A percentile compares a stretch with the other conserved stretches of the same genome.
phyloP scores from a whole-genome alignment of 306 rosid species.

The Quercus variabilis region DNA sequence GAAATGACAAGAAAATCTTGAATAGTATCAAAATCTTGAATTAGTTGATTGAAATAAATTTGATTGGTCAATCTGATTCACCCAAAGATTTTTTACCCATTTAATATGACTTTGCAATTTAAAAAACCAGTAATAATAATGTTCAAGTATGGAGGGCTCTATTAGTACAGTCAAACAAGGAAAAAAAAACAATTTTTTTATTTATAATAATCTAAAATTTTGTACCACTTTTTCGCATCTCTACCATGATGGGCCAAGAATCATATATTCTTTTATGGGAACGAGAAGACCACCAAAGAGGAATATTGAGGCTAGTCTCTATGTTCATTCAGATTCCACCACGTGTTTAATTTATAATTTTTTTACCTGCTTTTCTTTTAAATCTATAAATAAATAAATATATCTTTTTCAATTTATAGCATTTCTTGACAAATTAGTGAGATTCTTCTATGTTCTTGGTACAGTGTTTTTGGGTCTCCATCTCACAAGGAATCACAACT shows the following conservation, averaged over 20 bases:
- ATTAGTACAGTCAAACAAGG: neutral
- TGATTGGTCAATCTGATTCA: neutral
- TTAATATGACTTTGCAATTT: neutral
- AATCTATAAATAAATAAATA: neutral
- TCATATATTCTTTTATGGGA: constrained; percentile 11
- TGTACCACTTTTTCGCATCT: neutral
- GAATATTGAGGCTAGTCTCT: constrained; percentile 24
- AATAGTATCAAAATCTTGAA: neutral
- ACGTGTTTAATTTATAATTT: neutral
- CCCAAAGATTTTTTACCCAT: neutral
- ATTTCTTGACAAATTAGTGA: neutral
- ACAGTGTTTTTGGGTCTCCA: neutral
- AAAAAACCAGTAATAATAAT: neutral
- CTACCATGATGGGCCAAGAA: neutral
- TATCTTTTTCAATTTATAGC: neutral
- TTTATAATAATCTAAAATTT: neutral
- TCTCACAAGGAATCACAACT: constrained; percentile 13
- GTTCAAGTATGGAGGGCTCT: neutral
- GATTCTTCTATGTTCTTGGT: neutral
- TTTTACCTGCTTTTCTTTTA: neutral
- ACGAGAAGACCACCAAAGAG: constrained; percentile 26
- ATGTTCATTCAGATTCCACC: constrained; percentile 16
- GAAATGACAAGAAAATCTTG: too few species aligned
- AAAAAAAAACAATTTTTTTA: neutral
- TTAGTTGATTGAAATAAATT: neutral